A percentile compares a stretch with the other conserved stretches of the same genome.
phyloP scores from a whole-genome alignment of 169 alveolate genomes.

The Cryptosporidium canis region DNA sequence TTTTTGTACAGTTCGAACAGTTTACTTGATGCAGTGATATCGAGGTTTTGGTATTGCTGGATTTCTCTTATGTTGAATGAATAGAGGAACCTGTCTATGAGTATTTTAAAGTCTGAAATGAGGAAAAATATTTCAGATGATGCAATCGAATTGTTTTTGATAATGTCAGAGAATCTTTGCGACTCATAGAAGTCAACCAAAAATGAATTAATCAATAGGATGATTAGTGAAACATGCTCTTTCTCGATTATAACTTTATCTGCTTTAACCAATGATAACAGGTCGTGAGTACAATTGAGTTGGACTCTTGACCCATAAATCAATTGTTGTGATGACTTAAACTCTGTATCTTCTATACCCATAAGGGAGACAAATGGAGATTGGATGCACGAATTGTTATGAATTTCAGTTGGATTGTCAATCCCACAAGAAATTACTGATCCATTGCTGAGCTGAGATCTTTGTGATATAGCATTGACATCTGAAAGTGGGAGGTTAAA shows the following conservation, averaged over 20 bases:
- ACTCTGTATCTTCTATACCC: constrained; percentile 6
- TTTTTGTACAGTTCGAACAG: constrained; percentile 29
- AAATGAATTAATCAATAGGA: constrained; percentile 36
- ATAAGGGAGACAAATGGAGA: constrained; percentile 51
- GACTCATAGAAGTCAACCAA: constrained; percentile 66
- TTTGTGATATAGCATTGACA: neutral
- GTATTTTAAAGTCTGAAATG: constrained; percentile 50
- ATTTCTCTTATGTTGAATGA: constrained; percentile 21
- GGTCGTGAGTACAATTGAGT: constrained; percentile 47
- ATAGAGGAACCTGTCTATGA: constrained; percentile 59
- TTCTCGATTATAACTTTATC: constrained; percentile 5
- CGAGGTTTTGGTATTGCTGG: constrained; percentile 36
- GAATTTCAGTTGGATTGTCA: neutral
- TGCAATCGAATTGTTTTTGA: constrained; percentile 41
- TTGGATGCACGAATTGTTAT: constrained; percentile 39
- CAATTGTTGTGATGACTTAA: constrained; percentile 36
- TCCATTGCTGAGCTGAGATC: neutral
- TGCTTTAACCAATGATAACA: constrained; percentile 18
- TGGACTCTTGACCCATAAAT: constrained; percentile 40
- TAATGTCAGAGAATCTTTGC: constrained; percentile 60
- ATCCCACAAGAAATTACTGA: neutral
- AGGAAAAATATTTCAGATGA: constrained; percentile 56
- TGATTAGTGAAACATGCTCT: constrained; percentile 1
- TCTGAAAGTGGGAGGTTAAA: constrained; percentile 48
- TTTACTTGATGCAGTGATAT: neutral